Conservation (phyloP, 164 flowering plant species). For the Kingdonia uniflora region DNA sequence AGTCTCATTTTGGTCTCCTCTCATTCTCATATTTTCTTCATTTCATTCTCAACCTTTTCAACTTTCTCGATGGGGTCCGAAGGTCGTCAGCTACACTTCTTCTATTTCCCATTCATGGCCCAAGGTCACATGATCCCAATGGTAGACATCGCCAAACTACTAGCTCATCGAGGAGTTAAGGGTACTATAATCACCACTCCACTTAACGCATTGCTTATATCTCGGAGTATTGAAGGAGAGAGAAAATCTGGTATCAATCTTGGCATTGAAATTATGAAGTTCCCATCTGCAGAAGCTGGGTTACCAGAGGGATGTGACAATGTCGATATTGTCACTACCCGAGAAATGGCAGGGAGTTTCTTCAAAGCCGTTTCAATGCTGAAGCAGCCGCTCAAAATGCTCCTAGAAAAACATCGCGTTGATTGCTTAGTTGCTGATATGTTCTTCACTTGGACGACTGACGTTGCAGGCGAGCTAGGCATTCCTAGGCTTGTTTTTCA, state of each 20-base stretch:
- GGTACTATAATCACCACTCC: slow-evolving; percentile 43
- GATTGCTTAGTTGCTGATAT: slow-evolving; percentile 43
- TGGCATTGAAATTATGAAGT: slow-evolving; percentile 10
- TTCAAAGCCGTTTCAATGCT: slow-evolving; percentile 17
- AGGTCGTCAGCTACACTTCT: slow-evolving; percentile 13
- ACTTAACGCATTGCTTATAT: slow-evolving; percentile 13
- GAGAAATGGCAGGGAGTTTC: slow-evolving; percentile 11
- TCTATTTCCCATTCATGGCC: slow-evolving; percentile 41
- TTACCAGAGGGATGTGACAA: slow-evolving; percentile 29
- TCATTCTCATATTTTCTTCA: too few species aligned
- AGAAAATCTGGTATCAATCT: slow-evolving; percentile 11
- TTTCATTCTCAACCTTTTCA: background rate
- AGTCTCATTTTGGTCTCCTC: too few species aligned
- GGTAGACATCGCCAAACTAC: slow-evolving; percentile 41
- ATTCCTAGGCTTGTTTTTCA: slow-evolving; percentile 43
- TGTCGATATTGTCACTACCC: slow-evolving; percentile 7
- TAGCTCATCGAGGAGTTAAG: slow-evolving; percentile 31
- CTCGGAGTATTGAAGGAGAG: slow-evolving; percentile 12
- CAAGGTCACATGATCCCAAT: slow-evolving; percentile 43
- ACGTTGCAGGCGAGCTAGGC: slow-evolving; percentile 24
- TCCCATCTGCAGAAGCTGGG: slow-evolving; percentile 26
- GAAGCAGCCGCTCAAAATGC: slow-evolving; percentile 24
- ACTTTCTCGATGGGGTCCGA: slow-evolving; percentile 5
- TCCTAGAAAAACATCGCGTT: slow-evolving; percentile 21
- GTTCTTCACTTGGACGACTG: slow-evolving; percentile 48